Evolutionary conservation across 139 green algal genomes (phyloP), one percentile per base, ranked within the genome.

Genomic region (Spirogloea muscicola): DNA sequence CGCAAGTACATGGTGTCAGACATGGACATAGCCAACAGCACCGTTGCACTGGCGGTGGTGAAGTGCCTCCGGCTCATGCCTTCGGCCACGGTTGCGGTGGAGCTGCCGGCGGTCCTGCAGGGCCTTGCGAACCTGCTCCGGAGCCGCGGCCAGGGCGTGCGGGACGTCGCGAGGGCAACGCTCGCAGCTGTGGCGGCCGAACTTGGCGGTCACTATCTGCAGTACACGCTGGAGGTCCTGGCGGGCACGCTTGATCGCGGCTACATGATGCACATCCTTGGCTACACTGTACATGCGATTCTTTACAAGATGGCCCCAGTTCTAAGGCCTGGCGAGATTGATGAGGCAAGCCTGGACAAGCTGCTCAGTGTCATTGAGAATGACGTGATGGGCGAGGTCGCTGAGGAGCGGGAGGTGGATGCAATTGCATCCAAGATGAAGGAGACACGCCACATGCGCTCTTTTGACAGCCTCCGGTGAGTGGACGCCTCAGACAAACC

Each of bases 181-280:
- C 76, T 97, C 34, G 84, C 87, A 4, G 72, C 79, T 18, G 86
- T 95, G 74, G 82, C 82, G 13, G 68, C 68, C 36, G 87, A 91
- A 75, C 87, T 97, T 34, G 92, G 92, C 0, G 74, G 88, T 0
- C 18, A 27, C 7, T 76, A 76, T 31, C 38, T 76, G 21, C 40
- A 67, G 10, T 76, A 51, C 67, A 34, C 55, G 13, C 13, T 82
- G 21, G 68, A 61, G 31, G 70, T 87, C 67, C 78, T 93, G 42
- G 52, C 58, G 34, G 69, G 70, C 0, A 81, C 86, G 1, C 83
- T 93, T 43, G 85, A 85, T 2, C 39, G 69, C 34, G 91, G 91
- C n/a, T 95, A 88, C 82, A 91, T 88, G 2, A 86, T 89, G 2
- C 91, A 97, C 55, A 88, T 97, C 18, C 84, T 93, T 18, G 92